Conservation (phyloP, 495 filamentous ascomycete genomes). For the Penicillium robsamsonii region DNA sequence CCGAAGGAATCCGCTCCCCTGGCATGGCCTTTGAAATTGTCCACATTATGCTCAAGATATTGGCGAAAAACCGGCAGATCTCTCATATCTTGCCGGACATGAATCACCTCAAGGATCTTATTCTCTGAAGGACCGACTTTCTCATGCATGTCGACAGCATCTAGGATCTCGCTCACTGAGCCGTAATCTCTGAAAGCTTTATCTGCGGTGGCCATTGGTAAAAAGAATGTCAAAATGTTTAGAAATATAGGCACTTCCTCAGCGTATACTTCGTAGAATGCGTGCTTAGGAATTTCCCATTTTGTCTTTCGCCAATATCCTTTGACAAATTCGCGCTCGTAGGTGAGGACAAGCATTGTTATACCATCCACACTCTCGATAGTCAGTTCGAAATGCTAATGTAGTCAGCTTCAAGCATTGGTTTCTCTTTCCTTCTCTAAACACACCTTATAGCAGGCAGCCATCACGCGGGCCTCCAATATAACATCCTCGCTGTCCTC, state of each 20-base stretch:
- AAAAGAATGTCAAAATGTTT: constrained; percentile 17
- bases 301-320: constrained; percentile 9
- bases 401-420: constrained; percentile 5
- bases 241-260: constrained; percentile 16
- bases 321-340: constrained; percentile 15
- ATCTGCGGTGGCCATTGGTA: constrained; percentile 12
- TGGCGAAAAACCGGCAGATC: constrained; percentile 14
- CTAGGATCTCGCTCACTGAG: constrained; percentile 10
- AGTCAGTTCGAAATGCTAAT: constrained; percentile 15
- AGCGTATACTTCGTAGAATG: constrained; percentile 16
- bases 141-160: not conserved
- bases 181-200: constrained; percentile 14
- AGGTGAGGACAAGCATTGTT: constrained; percentile 15
- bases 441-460: no score
- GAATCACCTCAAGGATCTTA: constrained; percentile 7
- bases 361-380: constrained; percentile 13
- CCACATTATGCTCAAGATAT: not conserved
- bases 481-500: not conserved
- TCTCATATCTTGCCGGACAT: constrained; percentile 4
- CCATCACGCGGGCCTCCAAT: no score
- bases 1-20: constrained; percentile 17
- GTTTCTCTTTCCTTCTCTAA: no score
- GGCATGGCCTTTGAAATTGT: constrained; percentile 5
- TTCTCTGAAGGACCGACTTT: not conserved
- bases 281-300: constrained; percentile 10